Percentiles rank a stretch among this genome's conserved stretches.
phyloP scores from a whole-genome alignment of 192 early-diverging fungal genomes.

The Kickxella alabastrina region DNA sequence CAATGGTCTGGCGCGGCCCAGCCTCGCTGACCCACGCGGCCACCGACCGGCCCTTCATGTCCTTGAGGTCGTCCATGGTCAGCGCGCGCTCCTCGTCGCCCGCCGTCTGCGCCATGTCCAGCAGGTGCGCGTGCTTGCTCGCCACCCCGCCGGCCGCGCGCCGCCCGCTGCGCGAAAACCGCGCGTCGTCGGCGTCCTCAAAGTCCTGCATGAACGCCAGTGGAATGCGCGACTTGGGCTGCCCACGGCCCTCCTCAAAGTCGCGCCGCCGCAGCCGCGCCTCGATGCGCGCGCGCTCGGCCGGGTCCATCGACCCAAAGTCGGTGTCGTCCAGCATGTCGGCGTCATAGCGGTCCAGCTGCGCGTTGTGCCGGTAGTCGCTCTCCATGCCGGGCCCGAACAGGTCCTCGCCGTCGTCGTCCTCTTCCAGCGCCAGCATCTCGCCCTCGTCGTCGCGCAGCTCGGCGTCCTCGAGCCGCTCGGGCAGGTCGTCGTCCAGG shows the following conservation, averaged over 20 bases:
- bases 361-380: conserved; percentile 75
- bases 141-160: conserved; percentile 11
- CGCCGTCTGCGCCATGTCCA: conserved; percentile 57
- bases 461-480: conserved; percentile 22
- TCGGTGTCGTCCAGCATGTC: conserved; percentile 79
- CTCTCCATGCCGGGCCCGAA: conserved; percentile 81
- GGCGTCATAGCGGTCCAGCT: conserved; percentile 76
- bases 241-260: conserved; percentile 59
- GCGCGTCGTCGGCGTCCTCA: conserved; percentile 56
- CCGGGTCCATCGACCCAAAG: conserved; percentile 69
- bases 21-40: conserved; percentile 84
- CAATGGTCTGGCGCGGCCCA: conserved; percentile 76
- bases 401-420: conserved; percentile 87
- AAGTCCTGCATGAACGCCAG: conserved; percentile 85
- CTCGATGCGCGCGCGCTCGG: conserved; percentile 70
- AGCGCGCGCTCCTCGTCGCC: conserved; percentile 65
- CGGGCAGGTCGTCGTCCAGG: conserved; percentile 23
- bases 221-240: conserved; percentile 58
- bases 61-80: conserved; percentile 73
- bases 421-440: conserved; percentile 51
- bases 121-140: conserved; percentile 47
- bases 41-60: conserved; percentile 77
- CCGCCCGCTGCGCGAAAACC: conserved; percentile 2
- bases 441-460: conserved; percentile 43
- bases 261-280: conserved; percentile 77